Conservation (phyloP, 2,329 filamentous ascomycete species). For the Torrubiellomyces zombiae region DNA sequence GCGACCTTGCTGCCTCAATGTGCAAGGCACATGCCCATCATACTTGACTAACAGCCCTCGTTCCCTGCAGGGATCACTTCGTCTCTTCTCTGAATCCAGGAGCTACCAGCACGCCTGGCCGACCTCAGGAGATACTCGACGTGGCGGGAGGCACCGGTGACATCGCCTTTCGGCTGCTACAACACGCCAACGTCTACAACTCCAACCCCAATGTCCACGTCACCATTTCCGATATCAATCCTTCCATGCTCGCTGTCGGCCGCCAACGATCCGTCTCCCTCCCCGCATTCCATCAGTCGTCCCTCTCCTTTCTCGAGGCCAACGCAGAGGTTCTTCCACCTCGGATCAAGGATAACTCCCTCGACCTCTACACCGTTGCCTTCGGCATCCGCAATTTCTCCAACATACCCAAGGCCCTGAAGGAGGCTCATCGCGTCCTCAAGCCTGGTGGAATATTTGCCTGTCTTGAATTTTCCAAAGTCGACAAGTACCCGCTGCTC, state of each 20-base stretch:
- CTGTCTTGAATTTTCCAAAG: slow-evolving; percentile 86
- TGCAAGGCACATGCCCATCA: too few relatives aligned
- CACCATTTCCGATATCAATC: slow-evolving; percentile 91
- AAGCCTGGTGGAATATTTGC: slow-evolving; percentile 94
- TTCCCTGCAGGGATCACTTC: slow-evolving; percentile 55
- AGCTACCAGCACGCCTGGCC: slow-evolving; percentile 25
- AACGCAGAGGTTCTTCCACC: slow-evolving; percentile 65
- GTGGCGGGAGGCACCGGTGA: slow-evolving; percentile 95
- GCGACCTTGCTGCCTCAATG: neutral
- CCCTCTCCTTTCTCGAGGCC: slow-evolving; percentile 66
- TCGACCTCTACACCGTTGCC: slow-evolving; percentile 93
- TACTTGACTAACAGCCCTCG: slow-evolving; percentile 6
- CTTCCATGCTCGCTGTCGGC: slow-evolving; percentile 83
- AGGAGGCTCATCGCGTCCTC: slow-evolving; percentile 73
- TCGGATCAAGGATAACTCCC: slow-evolving; percentile 46
- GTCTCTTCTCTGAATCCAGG: slow-evolving; percentile 83
- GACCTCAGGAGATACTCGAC: slow-evolving; percentile 65
- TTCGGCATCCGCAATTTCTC: slow-evolving; percentile 98
- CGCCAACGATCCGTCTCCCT: slow-evolving; percentile 53
- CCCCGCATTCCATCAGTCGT: slow-evolving; percentile 35
- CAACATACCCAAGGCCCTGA: slow-evolving; percentile 67
- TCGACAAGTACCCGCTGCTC: slow-evolving; percentile 57
- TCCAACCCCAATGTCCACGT: slow-evolving; percentile 62
- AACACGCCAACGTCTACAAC: slow-evolving; percentile 70
- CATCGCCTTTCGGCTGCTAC: slow-evolving; percentile 91